Base-by-base conservation (phyloP, 257 asterid species). In the Marsdenia floribunda region DNA sequence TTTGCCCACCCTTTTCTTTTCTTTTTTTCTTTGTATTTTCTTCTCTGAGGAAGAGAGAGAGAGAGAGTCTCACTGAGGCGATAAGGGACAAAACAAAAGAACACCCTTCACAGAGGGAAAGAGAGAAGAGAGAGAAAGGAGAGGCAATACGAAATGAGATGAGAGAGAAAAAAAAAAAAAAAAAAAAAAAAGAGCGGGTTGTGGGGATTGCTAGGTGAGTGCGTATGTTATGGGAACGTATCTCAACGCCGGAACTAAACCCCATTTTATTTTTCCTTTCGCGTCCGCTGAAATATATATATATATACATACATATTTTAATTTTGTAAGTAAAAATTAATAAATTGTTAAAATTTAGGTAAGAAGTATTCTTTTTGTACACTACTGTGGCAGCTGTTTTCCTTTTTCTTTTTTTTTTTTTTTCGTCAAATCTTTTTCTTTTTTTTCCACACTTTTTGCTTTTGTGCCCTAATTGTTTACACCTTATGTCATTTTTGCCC, bases 51-150 rank as follows among this genome's bases (percentile, higher is more conserved):
- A 1, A 44, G 49, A 44, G 49, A 44, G 49, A 44, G 46, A 60
- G 0, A 47, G 59, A 46, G 58, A 60, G 66, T 73, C 59, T 63
- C 49, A 70, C 63, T 79, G 81, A 73, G 77, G 73, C 80, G 77
- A 80, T 75, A 72, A 80, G 72, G 73, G 80, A 82, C 77, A 82
- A 76, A 70, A 82, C 75, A 82, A 76, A 70, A 70, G 79, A 49
- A 58, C 60, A 68, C 74, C 76, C 55, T 55, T 22, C 40, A 35
- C 15, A 68, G 52, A 71, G 74, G 64, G 61, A 53, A 67, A 81
- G 72, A 71, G 55, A 75, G 71, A 52, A 64, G 21, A 40, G 68
- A 67, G 73, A 38, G 47, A 73, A 21, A 2, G 9, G 4, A 18
- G 66, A 14, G 5, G 21, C 44, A 21, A 47, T 16, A 47, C 14